phyloP scores from a whole-genome alignment of 257 asterid genomes.

The Nicotiana attenuata region DNA sequence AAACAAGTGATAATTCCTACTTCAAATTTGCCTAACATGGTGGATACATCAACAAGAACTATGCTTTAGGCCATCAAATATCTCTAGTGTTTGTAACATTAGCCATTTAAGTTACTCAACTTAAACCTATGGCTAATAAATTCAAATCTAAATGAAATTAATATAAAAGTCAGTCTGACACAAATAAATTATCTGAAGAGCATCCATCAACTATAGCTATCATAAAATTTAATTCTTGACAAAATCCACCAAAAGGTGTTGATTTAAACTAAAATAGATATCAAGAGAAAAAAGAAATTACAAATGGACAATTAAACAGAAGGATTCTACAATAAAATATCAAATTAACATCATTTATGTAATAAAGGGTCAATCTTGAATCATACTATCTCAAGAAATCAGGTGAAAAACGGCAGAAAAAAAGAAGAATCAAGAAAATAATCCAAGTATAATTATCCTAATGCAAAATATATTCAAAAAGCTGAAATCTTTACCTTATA shows the following conservation, averaged over 20 bases:
- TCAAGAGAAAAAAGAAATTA: no score
- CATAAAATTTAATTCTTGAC: no score
- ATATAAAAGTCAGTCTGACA: not conserved
- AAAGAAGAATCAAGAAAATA: not conserved
- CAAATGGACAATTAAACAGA: not conserved
- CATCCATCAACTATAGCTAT: no score
- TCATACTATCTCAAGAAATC: not conserved
- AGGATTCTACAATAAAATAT: not conserved
- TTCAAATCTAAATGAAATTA: not conserved
- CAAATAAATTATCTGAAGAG: not conserved
- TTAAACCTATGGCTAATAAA: not conserved
- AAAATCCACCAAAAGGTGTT: not conserved
- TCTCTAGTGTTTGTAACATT: not conserved
- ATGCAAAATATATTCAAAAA: not conserved
- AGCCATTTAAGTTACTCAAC: not conserved
- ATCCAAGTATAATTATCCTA: not conserved
- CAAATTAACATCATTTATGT: not conserved
- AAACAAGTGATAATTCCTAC: not conserved
- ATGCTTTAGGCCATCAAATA: not conserved
- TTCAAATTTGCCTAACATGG: not conserved
- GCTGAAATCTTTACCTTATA: not conserved
- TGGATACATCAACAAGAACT: not conserved
- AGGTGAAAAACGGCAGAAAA: not conserved
- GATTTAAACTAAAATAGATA: not conserved
- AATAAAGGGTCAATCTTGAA: not conserved